phyloP scores from a whole-genome alignment of 192 early-diverging fungal species.

The Podila epigama region DNA sequence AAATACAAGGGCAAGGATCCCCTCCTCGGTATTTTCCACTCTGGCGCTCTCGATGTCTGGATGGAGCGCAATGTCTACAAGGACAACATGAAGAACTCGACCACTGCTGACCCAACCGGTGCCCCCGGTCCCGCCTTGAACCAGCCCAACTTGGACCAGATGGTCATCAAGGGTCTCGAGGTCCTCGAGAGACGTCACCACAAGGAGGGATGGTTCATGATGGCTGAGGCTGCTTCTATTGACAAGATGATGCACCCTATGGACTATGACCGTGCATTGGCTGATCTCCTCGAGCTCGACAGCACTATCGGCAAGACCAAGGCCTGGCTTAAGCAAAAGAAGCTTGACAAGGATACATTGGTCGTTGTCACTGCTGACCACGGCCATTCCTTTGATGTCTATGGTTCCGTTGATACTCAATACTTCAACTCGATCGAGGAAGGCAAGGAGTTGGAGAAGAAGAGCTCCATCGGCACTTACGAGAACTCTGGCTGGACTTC shows the following conservation, averaged over 20 bases:
- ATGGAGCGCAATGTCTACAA: constrained; percentile 60
- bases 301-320: constrained; percentile 58
- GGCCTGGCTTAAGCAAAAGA: constrained; percentile 54
- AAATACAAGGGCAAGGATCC: constrained; percentile 52
- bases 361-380: constrained; percentile 68
- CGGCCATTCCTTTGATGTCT: constrained; percentile 64
- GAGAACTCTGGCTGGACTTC: constrained; percentile 47
- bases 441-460: constrained; percentile 28
- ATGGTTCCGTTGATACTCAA: constrained; percentile 59
- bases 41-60: constrained; percentile 63
- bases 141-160: constrained; percentile 60
- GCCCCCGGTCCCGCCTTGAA: constrained; percentile 48
- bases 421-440: constrained; percentile 49
- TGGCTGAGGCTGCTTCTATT: constrained; percentile 65
- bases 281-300: constrained; percentile 66
- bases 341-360: constrained; percentile 52
- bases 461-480: constrained; percentile 49
- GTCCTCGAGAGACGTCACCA: constrained; percentile 57
- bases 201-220: constrained; percentile 64
- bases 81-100: constrained; percentile 51
- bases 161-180: constrained; percentile 62
- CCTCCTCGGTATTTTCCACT: constrained; percentile 63
- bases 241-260: constrained; percentile 65
- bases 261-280: constrained; percentile 64
- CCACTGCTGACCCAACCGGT: constrained; percentile 43